phyloP scores from a whole-genome alignment of 1,284 basidiomycete genomes.

The Trametes polyzona region DNA sequence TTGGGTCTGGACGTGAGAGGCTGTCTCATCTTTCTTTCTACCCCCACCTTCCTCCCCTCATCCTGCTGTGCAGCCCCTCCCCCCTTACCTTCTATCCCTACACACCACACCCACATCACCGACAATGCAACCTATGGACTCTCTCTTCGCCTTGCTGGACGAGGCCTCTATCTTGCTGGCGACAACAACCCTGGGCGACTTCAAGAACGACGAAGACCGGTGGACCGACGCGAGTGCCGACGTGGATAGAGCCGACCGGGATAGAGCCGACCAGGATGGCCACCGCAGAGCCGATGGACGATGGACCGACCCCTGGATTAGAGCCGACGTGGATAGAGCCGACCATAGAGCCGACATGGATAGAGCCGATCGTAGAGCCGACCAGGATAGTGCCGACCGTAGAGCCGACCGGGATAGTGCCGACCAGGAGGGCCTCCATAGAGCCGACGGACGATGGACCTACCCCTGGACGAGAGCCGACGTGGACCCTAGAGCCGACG shows the following conservation, averaged over 20 bases:
- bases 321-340: slow-evolving; percentile 1
- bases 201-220: background rate
- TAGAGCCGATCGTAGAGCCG: background rate
- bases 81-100: background rate
- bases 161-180: background rate
- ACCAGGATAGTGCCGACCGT: background rate
- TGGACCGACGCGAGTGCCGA: background rate
- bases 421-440: background rate
- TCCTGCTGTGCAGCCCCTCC: background rate
- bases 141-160: background rate
- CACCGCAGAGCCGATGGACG: too few relatives aligned
- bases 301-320: background rate
- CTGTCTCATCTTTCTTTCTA: too few relatives aligned
- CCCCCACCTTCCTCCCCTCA: too few relatives aligned
- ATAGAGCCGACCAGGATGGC: background rate
- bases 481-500: background rate
- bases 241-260: background rate
- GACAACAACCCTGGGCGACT: background rate
- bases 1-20: too few relatives aligned
- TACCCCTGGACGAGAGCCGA: background rate
- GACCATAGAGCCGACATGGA: background rate
- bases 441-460: background rate
- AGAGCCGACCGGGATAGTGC: background rate
- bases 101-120: background rate
- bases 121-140: background rate